Percentiles rank a stretch among this genome's conserved stretches.
Evolutionary conservation across 352 stramenopile genomes (phyloP).

Genomic region (Globisporangium orthogonon): DNA sequence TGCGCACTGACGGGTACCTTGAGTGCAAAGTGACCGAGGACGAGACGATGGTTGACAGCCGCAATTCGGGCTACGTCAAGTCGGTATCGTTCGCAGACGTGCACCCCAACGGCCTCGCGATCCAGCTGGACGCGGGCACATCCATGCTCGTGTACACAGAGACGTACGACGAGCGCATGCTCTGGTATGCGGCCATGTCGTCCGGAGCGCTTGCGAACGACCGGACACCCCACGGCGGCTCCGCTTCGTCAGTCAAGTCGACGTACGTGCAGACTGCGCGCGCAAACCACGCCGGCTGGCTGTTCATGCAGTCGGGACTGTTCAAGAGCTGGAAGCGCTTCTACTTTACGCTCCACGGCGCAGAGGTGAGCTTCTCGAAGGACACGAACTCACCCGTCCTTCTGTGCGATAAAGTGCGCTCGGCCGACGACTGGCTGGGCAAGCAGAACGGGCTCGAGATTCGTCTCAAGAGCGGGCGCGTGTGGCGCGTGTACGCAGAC

Average conservation of each 20-base stretch:
- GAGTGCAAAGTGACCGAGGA: slow-evolving; percentile 53
- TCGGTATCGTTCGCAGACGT: slow-evolving; percentile 64
- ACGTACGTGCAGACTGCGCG: slow-evolving; percentile 69
- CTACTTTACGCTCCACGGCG: slow-evolving; percentile 75
- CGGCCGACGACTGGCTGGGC: slow-evolving; percentile 61
- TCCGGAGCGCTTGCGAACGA: slow-evolving; percentile 44
- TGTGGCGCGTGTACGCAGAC: slow-evolving; percentile 68
- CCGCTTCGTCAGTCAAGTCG: slow-evolving; percentile 52
- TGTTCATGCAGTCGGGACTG: slow-evolving; percentile 67
- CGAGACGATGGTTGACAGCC: slow-evolving; percentile 27
- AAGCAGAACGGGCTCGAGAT: slow-evolving; percentile 68
- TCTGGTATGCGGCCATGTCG: slow-evolving; percentile 76
- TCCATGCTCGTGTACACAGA: slow-evolving; percentile 74
- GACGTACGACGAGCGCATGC: slow-evolving; percentile 76
- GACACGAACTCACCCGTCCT: slow-evolving; percentile 64
- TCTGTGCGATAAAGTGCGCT: slow-evolving; percentile 50
- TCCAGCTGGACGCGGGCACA: slow-evolving; percentile 54
- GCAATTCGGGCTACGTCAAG: slow-evolving; percentile 58
- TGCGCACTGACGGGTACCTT: slow-evolving; percentile 67
- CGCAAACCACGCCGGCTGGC: slow-evolving; percentile 72
- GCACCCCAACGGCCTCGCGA: slow-evolving; percentile 61
- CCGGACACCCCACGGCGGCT: slow-evolving; percentile 17
- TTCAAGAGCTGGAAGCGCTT: slow-evolving; percentile 81
- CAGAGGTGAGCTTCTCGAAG: slow-evolving; percentile 62
- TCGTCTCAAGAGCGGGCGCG: slow-evolving; percentile 48